These are phyloP conservation scores for Rheum nobile DNA, from an alignment of 148 eudicot species.

Conservation along the genomic window DNA sequence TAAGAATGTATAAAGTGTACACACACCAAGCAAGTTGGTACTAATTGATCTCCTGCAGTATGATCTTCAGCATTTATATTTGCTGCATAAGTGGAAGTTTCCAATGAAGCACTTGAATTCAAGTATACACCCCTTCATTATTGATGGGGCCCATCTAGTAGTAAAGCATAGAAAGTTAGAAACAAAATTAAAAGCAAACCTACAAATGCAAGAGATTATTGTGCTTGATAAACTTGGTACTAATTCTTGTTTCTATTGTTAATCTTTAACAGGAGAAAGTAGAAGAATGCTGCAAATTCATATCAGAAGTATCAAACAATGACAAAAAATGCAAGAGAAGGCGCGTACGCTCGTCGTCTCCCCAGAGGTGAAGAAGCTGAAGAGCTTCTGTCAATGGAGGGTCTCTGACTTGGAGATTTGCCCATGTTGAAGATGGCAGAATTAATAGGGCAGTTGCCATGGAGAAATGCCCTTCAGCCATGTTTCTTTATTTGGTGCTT, in stretches of 20 bases:
- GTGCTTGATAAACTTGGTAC: neutral
- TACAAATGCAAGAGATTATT: neutral
- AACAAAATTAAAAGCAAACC: neutral
- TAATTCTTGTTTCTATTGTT: neutral
- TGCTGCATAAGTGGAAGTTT: neutral
- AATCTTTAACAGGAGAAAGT: conserved; percentile 37
- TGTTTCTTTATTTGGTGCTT: neutral
- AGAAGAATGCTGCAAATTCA: conserved; percentile 46
- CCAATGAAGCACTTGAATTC: neutral
- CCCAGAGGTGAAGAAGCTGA: neutral
- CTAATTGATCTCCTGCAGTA: neutral
- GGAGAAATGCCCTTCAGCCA: neutral
- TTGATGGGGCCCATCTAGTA: neutral
- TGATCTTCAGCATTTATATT: neutral
- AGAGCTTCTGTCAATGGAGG: neutral
- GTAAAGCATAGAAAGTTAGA: neutral
- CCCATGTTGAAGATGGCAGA: neutral
- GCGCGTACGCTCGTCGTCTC: conserved; percentile 15
- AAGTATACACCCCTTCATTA: neutral
- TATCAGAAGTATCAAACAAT: conserved; percentile 26
- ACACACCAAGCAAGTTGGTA: neutral
- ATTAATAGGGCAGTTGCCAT: neutral
- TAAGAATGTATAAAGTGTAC: neutral
- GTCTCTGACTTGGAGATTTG: neutral
- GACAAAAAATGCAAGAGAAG: conserved; percentile 32